Percentiles rank a stretch among this genome's conserved stretches.
These are phyloP conservation scores for Linnemannia elongata DNA, from an alignment of 192 early-diverging fungal genomes.

Conservation along the genomic window DNA sequence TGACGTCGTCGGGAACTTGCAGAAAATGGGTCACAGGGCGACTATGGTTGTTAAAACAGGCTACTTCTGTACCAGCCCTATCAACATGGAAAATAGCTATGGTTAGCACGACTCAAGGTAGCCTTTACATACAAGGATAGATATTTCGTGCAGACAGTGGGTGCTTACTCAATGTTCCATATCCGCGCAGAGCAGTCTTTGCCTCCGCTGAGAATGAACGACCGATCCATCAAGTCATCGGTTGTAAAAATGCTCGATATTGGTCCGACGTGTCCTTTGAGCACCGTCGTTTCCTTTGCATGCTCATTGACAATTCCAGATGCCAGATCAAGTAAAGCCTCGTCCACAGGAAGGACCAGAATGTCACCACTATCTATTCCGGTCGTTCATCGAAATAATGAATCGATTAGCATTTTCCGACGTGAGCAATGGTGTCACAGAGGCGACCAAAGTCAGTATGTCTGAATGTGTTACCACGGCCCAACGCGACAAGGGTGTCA, in stretches of 20 bases:
- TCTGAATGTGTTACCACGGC: slow-evolving; percentile 24
- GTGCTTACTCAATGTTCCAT: slow-evolving; percentile 80
- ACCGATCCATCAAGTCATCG: slow-evolving; percentile 57
- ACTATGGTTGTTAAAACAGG: slow-evolving; percentile 71
- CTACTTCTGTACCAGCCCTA: slow-evolving; percentile 67
- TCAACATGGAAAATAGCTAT: not conserved
- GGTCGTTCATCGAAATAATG: not conserved
- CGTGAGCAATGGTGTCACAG: not conserved
- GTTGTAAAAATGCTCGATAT: slow-evolving; percentile 74
- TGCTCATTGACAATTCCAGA: not conserved
- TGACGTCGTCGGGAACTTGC: slow-evolving; percentile 66
- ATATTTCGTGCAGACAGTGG: not conserved
- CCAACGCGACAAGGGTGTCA: slow-evolving; percentile 74
- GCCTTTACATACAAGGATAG: not conserved
- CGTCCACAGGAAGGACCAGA: slow-evolving; percentile 56
- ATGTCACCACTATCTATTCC: slow-evolving; percentile 73
- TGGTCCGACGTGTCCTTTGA: slow-evolving; percentile 69
- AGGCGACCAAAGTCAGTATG: not conserved
- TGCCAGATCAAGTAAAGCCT: slow-evolving; percentile 21
- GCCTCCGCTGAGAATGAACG: slow-evolving; percentile 74
- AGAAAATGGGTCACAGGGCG: slow-evolving; percentile 63
- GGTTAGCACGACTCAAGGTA: not conserved
- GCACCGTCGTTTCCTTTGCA: slow-evolving; percentile 19
- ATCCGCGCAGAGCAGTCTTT: slow-evolving; percentile 76
- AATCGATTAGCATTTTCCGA: not conserved